Base-by-base conservation (phyloP, 352 stramenopile species). In the Globisporangium viniferum region DNA sequence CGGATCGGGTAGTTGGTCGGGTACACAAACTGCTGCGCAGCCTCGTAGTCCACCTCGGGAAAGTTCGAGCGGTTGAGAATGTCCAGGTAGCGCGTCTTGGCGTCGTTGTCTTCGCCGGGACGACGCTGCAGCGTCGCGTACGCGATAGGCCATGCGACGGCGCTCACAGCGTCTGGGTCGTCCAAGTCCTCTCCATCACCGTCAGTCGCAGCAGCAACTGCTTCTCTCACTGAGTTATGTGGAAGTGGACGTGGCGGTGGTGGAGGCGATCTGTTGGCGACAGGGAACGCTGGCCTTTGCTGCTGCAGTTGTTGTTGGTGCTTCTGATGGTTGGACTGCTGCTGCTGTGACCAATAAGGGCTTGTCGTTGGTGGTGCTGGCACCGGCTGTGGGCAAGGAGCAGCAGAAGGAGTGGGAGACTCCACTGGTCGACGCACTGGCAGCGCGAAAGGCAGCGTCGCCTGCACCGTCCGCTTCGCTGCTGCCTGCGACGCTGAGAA, bases 1-100 rank as follows among this genome's bases (percentile, higher is more conserved):
- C 92, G 92, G 24, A 97, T 74, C 18, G 89, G 79, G 76, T 98
- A 97, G 65, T 97, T 97, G 22, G 80, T 97, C 56, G 90, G 92
- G 69, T 97, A 98, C 41, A 95, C 78, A 53, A 94, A 97, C 49
- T 82, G 69, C 51, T 87, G 74, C n/a, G 77, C 79, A 3, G 83
- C 76, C 27, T 89, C 79, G 10, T 62, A 70, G 73, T 97, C 85
- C 44, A 94, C 86, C 46, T 73, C 67, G 3, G 84, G 82, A 61
- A 76, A 81, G 20, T 51, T 71, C 10, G 74, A 71, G 15, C 72
- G 65, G 39, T 74, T 61, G 39, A 76, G 69, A 18, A 86, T 59
- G 51, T 88, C 73, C 44, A 86, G 56, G 59, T 94, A 94, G 46
- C 86, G 78, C 44, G 46, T 86, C 73, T 78, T 86, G 27, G 82